phyloP scores from a whole-genome alignment of 441 rosid genomes.

The Euphorbia schlechtendalii region DNA sequence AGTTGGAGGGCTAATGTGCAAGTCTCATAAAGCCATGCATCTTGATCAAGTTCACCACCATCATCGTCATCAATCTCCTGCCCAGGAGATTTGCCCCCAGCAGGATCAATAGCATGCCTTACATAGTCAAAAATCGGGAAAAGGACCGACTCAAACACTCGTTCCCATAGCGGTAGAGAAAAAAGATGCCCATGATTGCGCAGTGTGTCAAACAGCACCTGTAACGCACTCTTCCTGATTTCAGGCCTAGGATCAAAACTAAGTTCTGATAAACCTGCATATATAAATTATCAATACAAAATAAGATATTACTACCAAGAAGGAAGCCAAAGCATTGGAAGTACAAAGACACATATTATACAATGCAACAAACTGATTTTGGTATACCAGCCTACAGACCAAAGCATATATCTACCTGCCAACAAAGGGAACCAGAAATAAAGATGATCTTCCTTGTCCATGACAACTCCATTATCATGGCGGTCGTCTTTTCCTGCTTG shows the following conservation, averaged over 20 bases:
- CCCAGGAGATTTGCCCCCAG: constrained; percentile 63
- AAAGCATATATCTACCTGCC: constrained; percentile 59
- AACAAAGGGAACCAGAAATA: constrained; percentile 97
- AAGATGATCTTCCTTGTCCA: constrained; percentile 71
- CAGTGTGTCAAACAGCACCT: constrained; percentile 85
- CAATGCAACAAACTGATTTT: constrained; percentile 6
- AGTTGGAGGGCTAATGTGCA: constrained; percentile 98
- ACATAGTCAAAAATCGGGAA: constrained; percentile 99
- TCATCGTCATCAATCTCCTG: constrained; percentile 56
- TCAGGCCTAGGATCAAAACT: constrained; percentile 99
- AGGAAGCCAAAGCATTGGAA: not conserved
- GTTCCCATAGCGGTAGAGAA: constrained; percentile 86
- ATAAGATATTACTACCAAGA: not conserved
- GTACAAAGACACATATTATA: constrained; percentile 11
- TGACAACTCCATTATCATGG: constrained; percentile 61
- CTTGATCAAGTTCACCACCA: constrained; percentile 95
- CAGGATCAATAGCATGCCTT: constrained; percentile 97
- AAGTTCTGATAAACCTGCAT: constrained; percentile 95
- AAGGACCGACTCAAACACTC: constrained; percentile 86
- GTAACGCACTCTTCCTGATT: constrained; percentile 94
- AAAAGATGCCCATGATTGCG: constrained; percentile 98
- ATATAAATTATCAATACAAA: constrained; percentile 15
- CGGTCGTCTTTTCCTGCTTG: constrained; percentile 46
- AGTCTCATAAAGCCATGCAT: constrained; percentile 99
- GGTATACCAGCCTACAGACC: constrained; percentile 17